Conservation (phyloP, 257 asterid species). For the Coffea canephora region DNA sequence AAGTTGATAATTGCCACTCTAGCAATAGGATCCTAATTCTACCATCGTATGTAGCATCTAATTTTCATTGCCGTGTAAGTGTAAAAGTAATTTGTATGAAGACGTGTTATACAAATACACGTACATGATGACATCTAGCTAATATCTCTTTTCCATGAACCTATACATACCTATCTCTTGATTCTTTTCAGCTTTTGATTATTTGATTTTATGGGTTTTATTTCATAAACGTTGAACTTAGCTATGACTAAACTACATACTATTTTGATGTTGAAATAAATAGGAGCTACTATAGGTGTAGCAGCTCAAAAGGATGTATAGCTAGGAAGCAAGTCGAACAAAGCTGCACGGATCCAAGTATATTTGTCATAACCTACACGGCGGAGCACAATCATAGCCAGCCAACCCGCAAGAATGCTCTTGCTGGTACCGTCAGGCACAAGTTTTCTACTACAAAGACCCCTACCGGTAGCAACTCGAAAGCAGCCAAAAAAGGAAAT, state of each 20-base stretch:
- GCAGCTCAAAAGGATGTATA: conserved; percentile 86
- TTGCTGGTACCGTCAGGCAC: conserved; percentile 80
- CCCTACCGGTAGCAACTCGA: not conserved
- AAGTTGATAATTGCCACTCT: no score
- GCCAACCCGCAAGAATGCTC: conserved; percentile 75
- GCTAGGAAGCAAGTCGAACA: conserved; percentile 96
- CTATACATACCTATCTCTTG: not conserved
- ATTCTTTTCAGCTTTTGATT: not conserved
- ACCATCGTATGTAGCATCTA: not conserved
- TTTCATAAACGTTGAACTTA: no score
- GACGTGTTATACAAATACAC: not conserved
- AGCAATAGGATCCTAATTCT: no score
- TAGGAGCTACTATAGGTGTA: conserved; percentile 95
- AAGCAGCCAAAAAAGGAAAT: conserved; percentile 15
- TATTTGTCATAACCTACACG: conserved; percentile 67
- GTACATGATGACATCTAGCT: not conserved
- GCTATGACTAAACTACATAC: not conserved
- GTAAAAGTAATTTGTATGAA: not conserved
- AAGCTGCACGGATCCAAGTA: conserved; percentile 64
- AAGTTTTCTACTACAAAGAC: conserved; percentile 51
- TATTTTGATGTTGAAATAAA: not conserved
- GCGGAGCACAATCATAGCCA: conserved; percentile 92
- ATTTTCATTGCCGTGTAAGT: not conserved
- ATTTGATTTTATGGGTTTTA: not conserved
- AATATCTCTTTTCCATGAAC: not conserved